phyloP scores from a whole-genome alignment of 768 basidiomycete species.

The Atractiella rhizophila region DNA sequence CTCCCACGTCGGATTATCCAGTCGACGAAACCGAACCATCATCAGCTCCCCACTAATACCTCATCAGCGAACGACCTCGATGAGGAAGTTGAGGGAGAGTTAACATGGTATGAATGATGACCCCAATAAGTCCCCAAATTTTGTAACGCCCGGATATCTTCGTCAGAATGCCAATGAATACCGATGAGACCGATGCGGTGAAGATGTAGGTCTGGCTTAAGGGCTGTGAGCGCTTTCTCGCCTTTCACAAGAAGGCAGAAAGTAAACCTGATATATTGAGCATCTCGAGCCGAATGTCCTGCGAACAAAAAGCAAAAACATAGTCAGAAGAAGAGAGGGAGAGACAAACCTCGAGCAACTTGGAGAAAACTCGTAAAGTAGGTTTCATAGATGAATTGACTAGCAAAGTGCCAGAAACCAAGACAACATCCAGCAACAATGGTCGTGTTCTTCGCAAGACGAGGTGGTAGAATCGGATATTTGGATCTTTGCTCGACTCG shows the following conservation, averaged over 20 bases:
- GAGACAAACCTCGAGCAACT: constrained; percentile 15
- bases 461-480: constrained; percentile 13
- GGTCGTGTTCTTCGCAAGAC: constrained; percentile 11
- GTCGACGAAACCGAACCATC: constrained; percentile 15
- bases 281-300: constrained; percentile 7
- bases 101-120: constrained; percentile 15
- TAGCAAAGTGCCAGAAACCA: constrained; percentile 15
- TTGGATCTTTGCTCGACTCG: constrained; percentile 11
- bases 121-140: constrained; percentile 14
- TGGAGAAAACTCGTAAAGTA: constrained; percentile 18
- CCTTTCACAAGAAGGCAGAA: too few species aligned
- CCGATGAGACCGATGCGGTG: constrained; percentile 12
- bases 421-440: constrained; percentile 10
- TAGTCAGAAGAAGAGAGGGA: constrained; percentile 2
- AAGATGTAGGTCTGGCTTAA: constrained; percentile 17
- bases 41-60: constrained; percentile 13
- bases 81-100: too few species aligned
- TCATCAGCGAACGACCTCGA: too few species aligned
- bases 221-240: too few species aligned
- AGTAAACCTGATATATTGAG: constrained; percentile 5
- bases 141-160: constrained; percentile 14
- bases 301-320: too few species aligned
- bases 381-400: constrained; percentile 16
- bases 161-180: constrained; percentile 11
- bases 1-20: constrained; percentile 14